Percentiles rank a stretch among this genome's conserved stretches.
phyloP scores from a whole-genome alignment of 2,329 filamentous ascomycete species.

The Hysterium pulicare region DNA sequence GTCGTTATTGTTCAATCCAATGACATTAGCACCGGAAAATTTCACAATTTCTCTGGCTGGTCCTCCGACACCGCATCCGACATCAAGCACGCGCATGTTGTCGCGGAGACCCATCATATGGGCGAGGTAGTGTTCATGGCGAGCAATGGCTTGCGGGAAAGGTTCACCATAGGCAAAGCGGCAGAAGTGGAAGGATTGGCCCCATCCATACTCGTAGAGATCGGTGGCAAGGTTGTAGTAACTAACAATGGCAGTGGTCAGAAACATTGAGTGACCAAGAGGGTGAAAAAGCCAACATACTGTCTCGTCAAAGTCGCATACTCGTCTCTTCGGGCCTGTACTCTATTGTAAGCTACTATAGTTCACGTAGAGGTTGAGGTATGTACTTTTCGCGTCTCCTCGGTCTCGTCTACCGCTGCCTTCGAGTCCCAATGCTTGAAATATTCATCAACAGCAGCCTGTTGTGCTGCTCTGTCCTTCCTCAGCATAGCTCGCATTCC shows the following conservation, averaged over 20 bases:
- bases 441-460: conserved; percentile 83
- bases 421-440: conserved; percentile 98
- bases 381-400: conserved; percentile 72
- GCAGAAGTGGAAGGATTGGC: conserved; percentile 95
- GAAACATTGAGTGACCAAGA: conserved; percentile 25
- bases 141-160: conserved; percentile 87
- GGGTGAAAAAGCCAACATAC: conserved; percentile 51
- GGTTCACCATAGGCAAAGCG: conserved; percentile 83
- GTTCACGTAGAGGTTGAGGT: too few relatives aligned
- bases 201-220: conserved; percentile 96
- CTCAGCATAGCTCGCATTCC: conserved; percentile 79
- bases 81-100: conserved; percentile 86
- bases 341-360: too few relatives aligned
- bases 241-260: conserved; percentile 44
- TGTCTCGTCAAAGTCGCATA: conserved; percentile 93
- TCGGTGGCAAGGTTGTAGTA: conserved; percentile 98
- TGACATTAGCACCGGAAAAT: conserved; percentile 85
- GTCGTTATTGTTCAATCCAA: conserved; percentile 97
- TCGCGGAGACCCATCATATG: conserved; percentile 82
- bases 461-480: conserved; percentile 76
- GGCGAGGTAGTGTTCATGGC: conserved; percentile 97
- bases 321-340: conserved; percentile 74
- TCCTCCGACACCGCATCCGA: conserved; percentile 94
- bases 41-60: conserved; percentile 94
- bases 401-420: conserved; percentile 72